Conservation (phyloP, 192 early-diverging fungal species). For the Helicostylum pulchrum region DNA sequence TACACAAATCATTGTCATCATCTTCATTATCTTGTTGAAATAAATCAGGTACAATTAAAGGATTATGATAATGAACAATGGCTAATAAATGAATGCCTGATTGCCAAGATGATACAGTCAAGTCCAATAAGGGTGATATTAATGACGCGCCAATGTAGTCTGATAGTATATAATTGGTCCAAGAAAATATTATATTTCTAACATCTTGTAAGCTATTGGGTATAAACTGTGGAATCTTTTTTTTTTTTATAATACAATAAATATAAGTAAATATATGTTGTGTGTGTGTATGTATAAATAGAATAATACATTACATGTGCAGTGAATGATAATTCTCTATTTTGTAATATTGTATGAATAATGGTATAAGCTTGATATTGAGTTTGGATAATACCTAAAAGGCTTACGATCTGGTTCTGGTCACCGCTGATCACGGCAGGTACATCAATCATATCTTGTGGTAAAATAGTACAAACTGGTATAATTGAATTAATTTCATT, state of each 20-base stretch:
- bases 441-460: background rate
- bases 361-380: slow-evolving; percentile 4
- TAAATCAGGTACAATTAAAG: slow-evolving; percentile 16
- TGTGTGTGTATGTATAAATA: background rate
- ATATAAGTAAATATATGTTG: background rate
- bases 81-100: slow-evolving; percentile 11
- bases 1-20: background rate
- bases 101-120: slow-evolving; percentile 6
- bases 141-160: slow-evolving; percentile 21
- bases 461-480: background rate
- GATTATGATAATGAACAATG: slow-evolving; percentile 21
- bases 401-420: background rate
- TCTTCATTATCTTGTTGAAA: background rate
- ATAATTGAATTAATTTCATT: background rate
- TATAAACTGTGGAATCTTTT: slow-evolving; percentile 13
- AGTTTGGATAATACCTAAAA: slow-evolving; percentile 16
- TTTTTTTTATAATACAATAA: background rate
- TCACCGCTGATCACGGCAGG: background rate
- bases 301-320: slow-evolving; percentile 8
- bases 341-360: slow-evolving; percentile 1
- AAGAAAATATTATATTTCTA: slow-evolving; percentile 4
- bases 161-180: slow-evolving; percentile 12
- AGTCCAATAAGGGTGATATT: background rate
- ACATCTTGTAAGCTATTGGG: slow-evolving; percentile 10
- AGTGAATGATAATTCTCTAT: slow-evolving; percentile 10